phyloP scores from a whole-genome alignment of 2,329 filamentous ascomycete species.

The Rosellinia necatrix region DNA sequence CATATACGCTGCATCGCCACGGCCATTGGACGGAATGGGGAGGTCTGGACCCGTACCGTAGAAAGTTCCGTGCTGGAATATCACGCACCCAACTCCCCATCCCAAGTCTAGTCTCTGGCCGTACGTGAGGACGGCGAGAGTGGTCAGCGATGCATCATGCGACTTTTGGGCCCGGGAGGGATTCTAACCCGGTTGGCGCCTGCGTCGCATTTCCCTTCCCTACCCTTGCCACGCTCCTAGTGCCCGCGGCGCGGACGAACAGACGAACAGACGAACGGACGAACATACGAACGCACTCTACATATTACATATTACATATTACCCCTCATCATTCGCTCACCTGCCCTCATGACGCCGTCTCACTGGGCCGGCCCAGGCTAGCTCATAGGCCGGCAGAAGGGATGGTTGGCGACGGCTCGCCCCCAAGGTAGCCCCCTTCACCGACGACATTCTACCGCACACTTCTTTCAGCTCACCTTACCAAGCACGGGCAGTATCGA shows the following conservation, averaged over 20 bases:
- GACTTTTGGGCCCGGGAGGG: constrained; percentile 14
- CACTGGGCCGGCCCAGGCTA: constrained; percentile 7
- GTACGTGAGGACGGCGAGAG: not conserved
- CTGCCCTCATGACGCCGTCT: not conserved
- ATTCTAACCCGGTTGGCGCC: constrained; percentile 17
- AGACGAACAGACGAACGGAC: not conserved
- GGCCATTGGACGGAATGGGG: constrained; percentile 6
- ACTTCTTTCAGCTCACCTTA: not conserved
- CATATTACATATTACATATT: too few species aligned
- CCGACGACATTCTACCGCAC: too few species aligned
- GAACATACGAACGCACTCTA: too few species aligned
- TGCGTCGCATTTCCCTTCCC: not conserved
- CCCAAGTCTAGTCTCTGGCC: constrained; percentile 10
- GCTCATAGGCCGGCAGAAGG: constrained; percentile 13
- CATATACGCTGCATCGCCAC: constrained; percentile 6
- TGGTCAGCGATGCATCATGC: constrained; percentile 20
- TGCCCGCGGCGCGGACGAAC: constrained; percentile 14
- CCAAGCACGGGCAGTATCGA: too few species aligned
- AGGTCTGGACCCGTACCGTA: constrained; percentile 16
- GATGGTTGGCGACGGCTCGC: not conserved
- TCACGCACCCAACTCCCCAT: constrained; percentile 24
- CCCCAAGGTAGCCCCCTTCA: not conserved
- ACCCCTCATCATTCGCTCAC: not conserved
- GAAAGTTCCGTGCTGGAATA: constrained; percentile 16
- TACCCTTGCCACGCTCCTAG: not conserved